Conservation (phyloP, 768 basidiomycete species). For the Trametes gibbosa region DNA sequence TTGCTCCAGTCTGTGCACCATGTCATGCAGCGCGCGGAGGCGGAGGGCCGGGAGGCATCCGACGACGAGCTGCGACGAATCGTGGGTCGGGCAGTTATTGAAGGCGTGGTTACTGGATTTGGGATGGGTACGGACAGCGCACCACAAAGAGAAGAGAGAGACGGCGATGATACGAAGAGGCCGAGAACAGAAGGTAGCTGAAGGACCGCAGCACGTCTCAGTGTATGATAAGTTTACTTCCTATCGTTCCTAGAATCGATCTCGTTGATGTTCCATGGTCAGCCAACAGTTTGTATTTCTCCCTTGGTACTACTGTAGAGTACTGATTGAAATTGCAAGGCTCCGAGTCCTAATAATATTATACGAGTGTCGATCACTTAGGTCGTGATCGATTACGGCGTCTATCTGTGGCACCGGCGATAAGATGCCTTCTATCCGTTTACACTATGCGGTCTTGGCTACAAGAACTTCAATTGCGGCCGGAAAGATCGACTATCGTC, state of each 20-base stretch:
- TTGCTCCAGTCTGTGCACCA: slow-evolving; percentile 65
- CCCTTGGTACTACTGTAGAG: neutral
- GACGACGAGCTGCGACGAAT: slow-evolving; percentile 62
- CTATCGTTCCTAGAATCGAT: too few relatives aligned
- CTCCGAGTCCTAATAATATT: neutral
- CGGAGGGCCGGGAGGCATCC: slow-evolving; percentile 54
- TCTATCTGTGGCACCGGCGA: slow-evolving; percentile 12
- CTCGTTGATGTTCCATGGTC: too few relatives aligned
- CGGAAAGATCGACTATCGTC: neutral
- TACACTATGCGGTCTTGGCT: neutral
- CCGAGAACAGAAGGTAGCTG: slow-evolving; percentile 28
- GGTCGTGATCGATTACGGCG: slow-evolving; percentile 2
- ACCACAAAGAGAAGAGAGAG: slow-evolving; percentile 13
- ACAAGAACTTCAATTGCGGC: neutral
- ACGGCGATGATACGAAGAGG: slow-evolving; percentile 25
- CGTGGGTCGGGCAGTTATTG: slow-evolving; percentile 63
- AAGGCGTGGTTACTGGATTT: slow-evolving; percentile 63
- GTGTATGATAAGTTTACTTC: neutral
- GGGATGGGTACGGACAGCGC: slow-evolving; percentile 38
- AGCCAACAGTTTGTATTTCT: neutral
- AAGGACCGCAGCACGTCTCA: neutral
- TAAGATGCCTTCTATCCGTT: slow-evolving; percentile 6
- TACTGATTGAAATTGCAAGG: too few relatives aligned
- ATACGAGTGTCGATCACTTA: neutral
- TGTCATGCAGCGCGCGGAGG: slow-evolving; percentile 60